Base-by-base conservation (phyloP, 2,329 filamentous ascomycete species). In the Fusarium coffeatum region DNA sequence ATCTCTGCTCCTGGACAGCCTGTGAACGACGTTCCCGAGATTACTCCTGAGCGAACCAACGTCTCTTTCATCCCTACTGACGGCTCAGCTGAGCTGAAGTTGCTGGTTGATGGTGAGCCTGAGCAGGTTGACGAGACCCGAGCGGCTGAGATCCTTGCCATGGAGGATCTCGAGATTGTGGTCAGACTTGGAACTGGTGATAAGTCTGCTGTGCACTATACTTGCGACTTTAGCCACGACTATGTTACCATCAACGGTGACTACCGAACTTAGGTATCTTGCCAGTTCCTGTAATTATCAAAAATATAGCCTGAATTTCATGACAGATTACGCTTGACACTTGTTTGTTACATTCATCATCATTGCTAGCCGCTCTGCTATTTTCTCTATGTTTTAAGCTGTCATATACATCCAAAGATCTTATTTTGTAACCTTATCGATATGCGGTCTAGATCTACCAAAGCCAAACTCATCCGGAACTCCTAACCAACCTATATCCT, bases 201-300 rank as follows among this genome's bases (percentile, higher is more conserved):
- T 34, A 85, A 90, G 76, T 87, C 91, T 78, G 90, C 91, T 3
- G 88, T 89, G 8, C 93, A 93, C 78, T 96, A 92, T 89, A 96
- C 93, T 41, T 96, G 93, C 77, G 93, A 97, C 78, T 93, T 94
- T 73, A 93, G 91, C 77, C 92, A 94, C 76, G 92, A 94, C 84
- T 97, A 89, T 77, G 88, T 88, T 40, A 88, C 87, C 8, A 91
- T 91, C 72, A 91, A 91, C 74, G 89, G 89, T 30, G 89, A 91
- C 75, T 91, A 91, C 77, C 84, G 89, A 67, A 91, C 89, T 49
- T 91, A 77, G 71, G 64, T 46, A 3, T 4, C 10, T 1, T 18
- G 12, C 15, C 8, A 7, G 20, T n/a, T 37, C 34, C 34, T 11
- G 34, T 37, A 25, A 23, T 32, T 22, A 20, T 28, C n/a, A 18